Evolutionary conservation across 495 filamentous ascomycete genomes (phyloP), one percentile per base, ranked within the genome.

Genomic region (Talaromyces wortmannii): DNA sequence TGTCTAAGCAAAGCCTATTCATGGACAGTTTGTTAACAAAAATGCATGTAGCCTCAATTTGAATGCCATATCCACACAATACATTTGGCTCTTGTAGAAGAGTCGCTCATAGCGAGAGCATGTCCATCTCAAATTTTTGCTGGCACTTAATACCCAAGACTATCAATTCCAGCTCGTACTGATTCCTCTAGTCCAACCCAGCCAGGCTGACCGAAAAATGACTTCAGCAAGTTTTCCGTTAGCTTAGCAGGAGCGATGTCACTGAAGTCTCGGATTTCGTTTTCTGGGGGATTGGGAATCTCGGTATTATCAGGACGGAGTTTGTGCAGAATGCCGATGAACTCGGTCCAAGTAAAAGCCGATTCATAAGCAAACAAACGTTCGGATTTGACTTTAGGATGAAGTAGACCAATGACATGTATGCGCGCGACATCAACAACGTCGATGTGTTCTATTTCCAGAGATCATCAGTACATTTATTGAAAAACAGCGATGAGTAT

Each of bases 341-440:
- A 59, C 29, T 65, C 62, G 45, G 69, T 68, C 67, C 70, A 77
- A 15, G 63, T 74, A 46, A 56, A 67, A 0, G 62, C 61, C 1
- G 51, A 56, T 2, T 74, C 74, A 54, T 68, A 78, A 3, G 67
- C 77, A 32, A 80, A 73, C 31, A 83, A 58, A 0, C 79, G 63
- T 59, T 77, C 66, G 11, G 67, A 63, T 16, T 68, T 58, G n/a
- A 78, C 66, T 0, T 63, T 62, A 0, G 68, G 67, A 47, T 72
- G 57, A 5, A 78, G 61, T 30, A 79, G 57, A 7, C 72, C 78
- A 10, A 72, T 71, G 6, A 82, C 67, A 54, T 82, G 78, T 2
- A 82, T 57, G 3, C 63, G 63, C 0, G 76, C 81, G 7, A 55
- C 63, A 51, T 84, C 80, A 43, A 64, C 59, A 4, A 82, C 76